phyloP scores from a whole-genome alignment of 371 early-diverging fungal genomes.

The Circinella umbellata region DNA sequence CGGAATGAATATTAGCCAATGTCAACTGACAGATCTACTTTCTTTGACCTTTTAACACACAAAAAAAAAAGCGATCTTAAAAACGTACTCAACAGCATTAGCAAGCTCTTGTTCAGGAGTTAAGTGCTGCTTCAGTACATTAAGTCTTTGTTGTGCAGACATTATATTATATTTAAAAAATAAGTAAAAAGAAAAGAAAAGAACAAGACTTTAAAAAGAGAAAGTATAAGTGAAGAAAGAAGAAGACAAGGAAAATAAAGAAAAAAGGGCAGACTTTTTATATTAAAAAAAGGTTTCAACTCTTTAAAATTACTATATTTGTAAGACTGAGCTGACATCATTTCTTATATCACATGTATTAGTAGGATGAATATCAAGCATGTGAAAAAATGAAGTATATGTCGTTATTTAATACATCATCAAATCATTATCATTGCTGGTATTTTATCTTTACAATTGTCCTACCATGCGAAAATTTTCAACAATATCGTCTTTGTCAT shows the following conservation, averaged over 20 bases:
- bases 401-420: not conserved
- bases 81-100: slow-evolving; percentile 34
- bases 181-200: not conserved
- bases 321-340: slow-evolving; percentile 12
- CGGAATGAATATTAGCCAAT: not conserved
- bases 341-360: slow-evolving; percentile 12
- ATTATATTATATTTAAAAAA: slow-evolving; percentile 4
- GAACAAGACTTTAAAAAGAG: not conserved
- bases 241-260: not conserved
- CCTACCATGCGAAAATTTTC: not conserved
- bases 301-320: not conserved
- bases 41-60: not conserved
- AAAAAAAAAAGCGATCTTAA: not conserved
- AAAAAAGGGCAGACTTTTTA: slow-evolving; percentile 1
- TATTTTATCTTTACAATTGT: not conserved
- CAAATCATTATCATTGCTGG: not conserved
- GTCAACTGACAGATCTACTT: not conserved
- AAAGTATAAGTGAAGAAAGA: not conserved
- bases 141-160: slow-evolving; percentile 25
- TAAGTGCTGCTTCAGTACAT: slow-evolving; percentile 35
- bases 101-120: slow-evolving; percentile 31
- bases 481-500: slow-evolving; percentile 8
- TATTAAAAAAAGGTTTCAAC: not conserved
- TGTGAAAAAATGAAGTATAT: slow-evolving; percentile 3
- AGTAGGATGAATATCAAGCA: not conserved